Conservation (phyloP, 345 rosid genomes). For the Erucastrum elatum region DNA sequence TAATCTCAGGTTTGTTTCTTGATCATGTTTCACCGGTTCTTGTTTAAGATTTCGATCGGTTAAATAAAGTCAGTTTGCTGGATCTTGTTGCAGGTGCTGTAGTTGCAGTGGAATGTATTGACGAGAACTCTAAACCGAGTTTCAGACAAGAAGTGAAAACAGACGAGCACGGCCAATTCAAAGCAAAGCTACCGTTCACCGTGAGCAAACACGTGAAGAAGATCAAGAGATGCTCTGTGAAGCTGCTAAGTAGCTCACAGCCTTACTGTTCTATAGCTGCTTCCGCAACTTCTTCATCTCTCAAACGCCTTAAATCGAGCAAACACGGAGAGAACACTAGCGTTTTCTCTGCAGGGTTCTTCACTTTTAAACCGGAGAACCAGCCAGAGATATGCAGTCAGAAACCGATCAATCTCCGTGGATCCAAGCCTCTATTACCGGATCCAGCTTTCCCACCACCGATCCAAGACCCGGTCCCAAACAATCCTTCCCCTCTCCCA, state of each 20-base stretch:
- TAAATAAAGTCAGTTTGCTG: background rate
- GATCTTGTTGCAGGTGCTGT: constrained; percentile 62
- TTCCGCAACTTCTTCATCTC: constrained; percentile 58
- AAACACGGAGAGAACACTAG: constrained; percentile 46
- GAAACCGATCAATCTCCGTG: constrained; percentile 48
- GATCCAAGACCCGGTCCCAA: constrained; percentile 42
- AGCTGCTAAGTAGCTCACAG: constrained; percentile 65
- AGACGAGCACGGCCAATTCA: constrained; percentile 66
- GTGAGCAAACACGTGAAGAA: constrained; percentile 64
- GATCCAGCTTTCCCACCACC: constrained; percentile 48
- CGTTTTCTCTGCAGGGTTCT: constrained; percentile 86
- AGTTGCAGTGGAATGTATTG: constrained; percentile 74
- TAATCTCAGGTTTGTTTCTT: constrained; percentile 62
- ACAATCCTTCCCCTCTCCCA: constrained; percentile 55
- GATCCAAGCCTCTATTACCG: background rate
- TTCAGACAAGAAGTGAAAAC: constrained; percentile 66
- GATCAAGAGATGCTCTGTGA: constrained; percentile 73
- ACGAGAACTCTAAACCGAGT: constrained; percentile 44
- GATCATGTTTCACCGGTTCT: background rate
- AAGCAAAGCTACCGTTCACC: constrained; percentile 61
- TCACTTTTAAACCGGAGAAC: constrained; percentile 74
- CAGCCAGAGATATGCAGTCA: constrained; percentile 65
- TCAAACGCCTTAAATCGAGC: constrained; percentile 54
- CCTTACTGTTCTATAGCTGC: constrained; percentile 77
- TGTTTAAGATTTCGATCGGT: background rate